phyloP scores from a whole-genome alignment of 495 filamentous ascomycete species.

The Parathielavia hyrcaniae region DNA sequence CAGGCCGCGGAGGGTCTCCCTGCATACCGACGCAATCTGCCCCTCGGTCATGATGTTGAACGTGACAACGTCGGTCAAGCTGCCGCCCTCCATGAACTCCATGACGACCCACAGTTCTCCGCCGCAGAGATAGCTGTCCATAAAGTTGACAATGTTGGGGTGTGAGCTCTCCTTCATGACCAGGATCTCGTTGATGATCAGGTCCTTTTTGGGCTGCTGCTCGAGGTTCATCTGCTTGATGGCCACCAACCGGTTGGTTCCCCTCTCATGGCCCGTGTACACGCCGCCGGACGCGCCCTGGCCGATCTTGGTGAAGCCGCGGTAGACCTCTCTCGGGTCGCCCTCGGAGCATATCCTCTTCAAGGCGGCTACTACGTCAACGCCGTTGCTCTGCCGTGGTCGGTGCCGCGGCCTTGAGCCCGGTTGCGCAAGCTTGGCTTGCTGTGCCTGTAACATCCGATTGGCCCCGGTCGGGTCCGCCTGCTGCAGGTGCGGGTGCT shows the following conservation, averaged over 20 bases:
- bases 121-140: constrained; percentile 85
- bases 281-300: constrained; percentile 97
- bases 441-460: constrained; percentile 31
- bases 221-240: constrained; percentile 99
- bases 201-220: constrained; percentile 96
- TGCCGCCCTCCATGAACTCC: constrained; percentile 99
- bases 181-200: constrained; percentile 97
- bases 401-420: constrained; percentile 67
- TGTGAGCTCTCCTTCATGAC: constrained; percentile 99
- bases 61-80: constrained; percentile 94
- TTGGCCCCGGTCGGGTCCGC: constrained; percentile 46
- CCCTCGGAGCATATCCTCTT: constrained; percentile 83
- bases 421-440: constrained; percentile 32
- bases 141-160: constrained; percentile 98
- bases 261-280: constrained; percentile 81
- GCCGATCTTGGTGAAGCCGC: constrained; percentile 87
- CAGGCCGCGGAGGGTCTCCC: constrained; percentile 85
- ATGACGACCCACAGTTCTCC: constrained; percentile 98
- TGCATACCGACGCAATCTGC: constrained; percentile 91
- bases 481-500: constrained; percentile 51
- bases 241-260: constrained; percentile 79
- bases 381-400: constrained; percentile 59
- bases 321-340: constrained; percentile 82
- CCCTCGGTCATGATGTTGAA: constrained; percentile 98
- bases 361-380: constrained; percentile 77